Percentiles rank a stretch among this genome's conserved stretches.
These are phyloP conservation scores for Fraxinus sp. DNA, from an alignment of 305 asterid genomes.

Conservation along the genomic window DNA sequence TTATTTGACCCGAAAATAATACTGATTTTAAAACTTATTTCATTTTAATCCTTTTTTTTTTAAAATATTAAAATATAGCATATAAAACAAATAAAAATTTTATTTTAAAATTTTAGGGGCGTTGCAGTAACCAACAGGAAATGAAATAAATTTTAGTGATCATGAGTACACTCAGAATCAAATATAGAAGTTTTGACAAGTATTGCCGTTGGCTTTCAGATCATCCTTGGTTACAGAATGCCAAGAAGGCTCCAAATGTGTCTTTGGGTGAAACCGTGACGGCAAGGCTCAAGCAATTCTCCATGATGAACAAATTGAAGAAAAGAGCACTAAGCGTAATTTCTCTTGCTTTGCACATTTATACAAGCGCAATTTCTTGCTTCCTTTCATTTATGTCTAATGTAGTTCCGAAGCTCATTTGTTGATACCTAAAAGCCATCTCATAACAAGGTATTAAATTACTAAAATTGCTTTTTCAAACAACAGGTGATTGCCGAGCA, in stretches of 20 bases:
- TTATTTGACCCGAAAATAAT: too few relatives aligned
- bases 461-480: conserved; percentile 23
- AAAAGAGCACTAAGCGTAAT: conserved; percentile 68
- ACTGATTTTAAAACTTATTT: too few relatives aligned
- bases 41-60: too few relatives aligned
- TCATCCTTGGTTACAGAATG: conserved; percentile 79
- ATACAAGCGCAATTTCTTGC: neutral
- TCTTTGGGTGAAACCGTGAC: conserved; percentile 67
- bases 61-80: too few relatives aligned
- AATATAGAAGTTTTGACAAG: neutral
- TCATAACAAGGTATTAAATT: conserved; percentile 7
- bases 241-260: conserved; percentile 67
- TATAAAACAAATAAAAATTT: too few relatives aligned
- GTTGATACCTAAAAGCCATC: neutral
- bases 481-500: conserved; percentile 72
- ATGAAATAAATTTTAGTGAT: neutral
- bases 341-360: conserved; percentile 9
- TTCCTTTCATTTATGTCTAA: neutral
- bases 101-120: too few relatives aligned
- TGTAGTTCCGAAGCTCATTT: neutral
- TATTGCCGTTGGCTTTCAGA: conserved; percentile 38
- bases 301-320: conserved; percentile 77
- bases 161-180: neutral
- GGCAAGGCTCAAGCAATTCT: conserved; percentile 71
- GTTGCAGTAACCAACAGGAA: neutral